Evolutionary conservation across 345 rosid species (phyloP).

Genomic region (Eucalyptus guilfoylei): DNA sequence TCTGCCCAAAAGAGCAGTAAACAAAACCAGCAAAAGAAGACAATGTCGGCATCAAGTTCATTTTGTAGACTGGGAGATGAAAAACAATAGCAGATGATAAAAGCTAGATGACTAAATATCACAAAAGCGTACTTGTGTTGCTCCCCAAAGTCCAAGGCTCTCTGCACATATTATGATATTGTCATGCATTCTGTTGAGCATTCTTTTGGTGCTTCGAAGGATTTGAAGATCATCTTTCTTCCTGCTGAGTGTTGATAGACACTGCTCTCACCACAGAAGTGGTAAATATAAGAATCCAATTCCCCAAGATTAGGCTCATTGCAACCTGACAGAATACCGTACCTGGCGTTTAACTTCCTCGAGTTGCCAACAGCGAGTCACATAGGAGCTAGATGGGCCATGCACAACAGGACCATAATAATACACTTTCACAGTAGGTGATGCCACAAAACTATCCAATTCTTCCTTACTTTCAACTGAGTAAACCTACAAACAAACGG

Average conservation of each 20-base stretch:
- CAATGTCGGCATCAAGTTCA: not conserved
- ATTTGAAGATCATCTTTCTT: conserved; percentile 32
- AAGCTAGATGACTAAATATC: not conserved
- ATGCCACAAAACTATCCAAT: conserved; percentile 50
- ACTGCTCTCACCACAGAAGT: conserved; percentile 37
- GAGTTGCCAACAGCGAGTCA: conserved; percentile 17
- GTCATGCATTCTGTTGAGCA: conserved; percentile 57
- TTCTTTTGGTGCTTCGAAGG: conserved; percentile 37
- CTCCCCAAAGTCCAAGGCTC: conserved; percentile 83
- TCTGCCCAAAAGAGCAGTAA: not conserved
- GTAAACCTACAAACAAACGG: conserved; percentile 39
- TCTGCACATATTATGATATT: conserved; percentile 48
- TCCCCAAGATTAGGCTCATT: not conserved
- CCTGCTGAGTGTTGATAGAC: conserved; percentile 36
- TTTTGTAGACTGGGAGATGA: not conserved
- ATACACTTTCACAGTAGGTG: conserved; percentile 61
- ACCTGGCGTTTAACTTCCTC: conserved; percentile 53
- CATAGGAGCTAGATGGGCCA: conserved; percentile 14
- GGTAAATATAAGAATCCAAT: not conserved
- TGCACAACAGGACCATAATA: conserved; percentile 31
- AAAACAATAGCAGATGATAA: not conserved
- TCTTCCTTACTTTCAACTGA: conserved; percentile 61
- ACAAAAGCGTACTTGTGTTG: conserved; percentile 43
- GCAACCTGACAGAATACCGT: conserved; percentile 4
- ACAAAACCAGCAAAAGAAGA: not conserved